Evolutionary conservation across 192 early-diverging fungal genomes (phyloP).

Genomic region (Rhizoclosmatium sp.): DNA sequence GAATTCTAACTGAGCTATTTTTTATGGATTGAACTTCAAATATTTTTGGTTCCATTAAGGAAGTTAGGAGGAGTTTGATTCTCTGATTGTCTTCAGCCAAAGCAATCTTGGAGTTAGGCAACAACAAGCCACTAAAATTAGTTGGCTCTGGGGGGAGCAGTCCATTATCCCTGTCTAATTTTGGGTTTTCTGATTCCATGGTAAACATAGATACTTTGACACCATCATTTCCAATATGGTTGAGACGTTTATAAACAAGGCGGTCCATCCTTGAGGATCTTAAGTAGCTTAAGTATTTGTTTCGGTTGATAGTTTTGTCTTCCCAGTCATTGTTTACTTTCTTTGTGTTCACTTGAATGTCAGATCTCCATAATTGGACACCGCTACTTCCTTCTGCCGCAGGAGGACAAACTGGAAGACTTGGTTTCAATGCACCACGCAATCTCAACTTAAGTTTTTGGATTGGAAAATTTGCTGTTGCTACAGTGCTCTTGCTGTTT

Average conservation of each 20-base stretch:
- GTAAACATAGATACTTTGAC: conserved; percentile 37
- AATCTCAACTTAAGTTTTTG: conserved; percentile 17
- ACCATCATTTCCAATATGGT: conserved; percentile 49
- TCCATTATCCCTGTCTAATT: conserved; percentile 47
- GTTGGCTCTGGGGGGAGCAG: conserved; percentile 50
- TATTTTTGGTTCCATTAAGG: neutral
- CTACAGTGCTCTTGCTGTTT: neutral
- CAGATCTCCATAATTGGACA: neutral
- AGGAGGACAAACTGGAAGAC: neutral
- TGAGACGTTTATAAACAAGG: conserved; percentile 31
- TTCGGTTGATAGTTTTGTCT: conserved; percentile 46
- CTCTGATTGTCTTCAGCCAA: neutral
- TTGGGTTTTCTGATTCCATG: conserved; percentile 24
- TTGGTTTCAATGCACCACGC: conserved; percentile 7
- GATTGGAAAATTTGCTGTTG: neutral
- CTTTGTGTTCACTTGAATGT: neutral
- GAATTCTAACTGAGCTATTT: neutral
- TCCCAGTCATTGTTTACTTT: conserved; percentile 43
- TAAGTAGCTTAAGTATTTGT: conserved; percentile 52
- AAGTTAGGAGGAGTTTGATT: conserved; percentile 14
- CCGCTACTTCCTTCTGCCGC: neutral
- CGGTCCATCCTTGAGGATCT: conserved; percentile 37
- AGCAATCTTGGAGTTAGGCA: neutral
- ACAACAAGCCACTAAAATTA: conserved; percentile 33
- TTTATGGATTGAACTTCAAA: neutral